Percentiles rank a stretch among this genome's conserved stretches.
phyloP scores from a whole-genome alignment of 495 filamentous ascomycete genomes.

The Penicillium tannophilum region DNA sequence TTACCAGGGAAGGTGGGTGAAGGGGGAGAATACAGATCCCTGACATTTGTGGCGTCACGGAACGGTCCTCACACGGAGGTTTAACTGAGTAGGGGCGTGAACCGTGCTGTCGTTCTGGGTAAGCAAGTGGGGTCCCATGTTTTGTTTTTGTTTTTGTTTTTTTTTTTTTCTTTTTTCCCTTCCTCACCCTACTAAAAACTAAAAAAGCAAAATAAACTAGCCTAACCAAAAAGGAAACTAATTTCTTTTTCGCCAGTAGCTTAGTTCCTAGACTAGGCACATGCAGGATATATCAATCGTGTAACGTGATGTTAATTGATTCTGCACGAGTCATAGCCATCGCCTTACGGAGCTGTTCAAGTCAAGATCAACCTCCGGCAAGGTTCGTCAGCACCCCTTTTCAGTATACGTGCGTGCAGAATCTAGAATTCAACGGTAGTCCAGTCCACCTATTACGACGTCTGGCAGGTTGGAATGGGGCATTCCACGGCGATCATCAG shows the following conservation, averaged over 20 bases:
- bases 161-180: constrained; percentile 6
- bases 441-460: constrained; percentile 7
- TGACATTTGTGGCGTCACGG: constrained; percentile 24
- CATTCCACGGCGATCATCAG: constrained; percentile 17
- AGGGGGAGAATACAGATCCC: constrained; percentile 15
- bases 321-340: background rate
- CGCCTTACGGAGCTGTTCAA: background rate
- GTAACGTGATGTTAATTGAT: background rate
- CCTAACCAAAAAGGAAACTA: background rate
- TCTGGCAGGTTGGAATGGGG: constrained; percentile 22
- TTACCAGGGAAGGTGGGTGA: background rate
- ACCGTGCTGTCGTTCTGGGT: constrained; percentile 25
- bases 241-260: constrained; percentile 1
- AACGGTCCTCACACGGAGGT: constrained; percentile 26
- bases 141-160: constrained; percentile 7
- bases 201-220: background rate
- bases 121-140: constrained; percentile 4
- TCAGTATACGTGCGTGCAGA: too few species aligned
- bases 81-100: constrained; percentile 28
- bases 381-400: too few species aligned
- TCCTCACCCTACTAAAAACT: background rate
- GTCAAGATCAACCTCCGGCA: background rate
- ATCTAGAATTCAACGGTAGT: constrained; percentile 9
- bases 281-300: background rate
- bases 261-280: background rate